phyloP scores from a whole-genome alignment of 768 basidiomycete genomes.

The Lactarius evosmus region DNA sequence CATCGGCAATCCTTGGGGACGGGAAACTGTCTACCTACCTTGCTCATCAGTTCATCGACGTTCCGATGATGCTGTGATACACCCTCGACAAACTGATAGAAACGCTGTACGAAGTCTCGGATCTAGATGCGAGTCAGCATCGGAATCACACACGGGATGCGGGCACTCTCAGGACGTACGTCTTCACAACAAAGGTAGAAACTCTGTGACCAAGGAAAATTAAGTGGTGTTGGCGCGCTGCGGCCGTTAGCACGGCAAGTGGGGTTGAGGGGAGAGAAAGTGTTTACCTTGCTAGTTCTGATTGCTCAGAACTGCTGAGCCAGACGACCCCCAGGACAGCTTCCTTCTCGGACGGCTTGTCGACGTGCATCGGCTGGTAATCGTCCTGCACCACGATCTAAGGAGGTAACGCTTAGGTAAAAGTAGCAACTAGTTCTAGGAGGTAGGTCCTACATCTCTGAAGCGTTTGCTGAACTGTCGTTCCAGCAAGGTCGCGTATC shows the following conservation, averaged over 20 bases:
- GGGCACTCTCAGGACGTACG: constrained; percentile 40
- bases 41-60: constrained; percentile 87
- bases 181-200: constrained; percentile 95
- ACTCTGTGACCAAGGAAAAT: constrained; percentile 91
- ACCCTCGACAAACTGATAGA: constrained; percentile 95
- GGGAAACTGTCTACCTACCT: constrained; percentile 46
- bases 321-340: constrained; percentile 79
- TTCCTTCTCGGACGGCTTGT: constrained; percentile 58
- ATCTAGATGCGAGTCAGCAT: constrained; percentile 47
- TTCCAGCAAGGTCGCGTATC: constrained; percentile 80
- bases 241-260: background rate
- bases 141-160: background rate
- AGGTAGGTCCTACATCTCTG: constrained; percentile 55
- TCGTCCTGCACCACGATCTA: constrained; percentile 88
- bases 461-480: constrained; percentile 77
- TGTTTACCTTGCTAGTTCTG: constrained; percentile 51
- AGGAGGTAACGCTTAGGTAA: background rate
- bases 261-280: background rate
- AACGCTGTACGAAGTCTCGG: constrained; percentile 86
- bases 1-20: constrained; percentile 2
- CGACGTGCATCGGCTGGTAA: constrained; percentile 79
- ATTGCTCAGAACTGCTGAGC: constrained; percentile 66
- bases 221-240: constrained; percentile 63
- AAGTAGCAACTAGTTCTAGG: background rate
- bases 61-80: constrained; percentile 88